Evolutionary conservation across 352 stramenopile species (phyloP).

Genomic region (Phytophthora pisi): DNA sequence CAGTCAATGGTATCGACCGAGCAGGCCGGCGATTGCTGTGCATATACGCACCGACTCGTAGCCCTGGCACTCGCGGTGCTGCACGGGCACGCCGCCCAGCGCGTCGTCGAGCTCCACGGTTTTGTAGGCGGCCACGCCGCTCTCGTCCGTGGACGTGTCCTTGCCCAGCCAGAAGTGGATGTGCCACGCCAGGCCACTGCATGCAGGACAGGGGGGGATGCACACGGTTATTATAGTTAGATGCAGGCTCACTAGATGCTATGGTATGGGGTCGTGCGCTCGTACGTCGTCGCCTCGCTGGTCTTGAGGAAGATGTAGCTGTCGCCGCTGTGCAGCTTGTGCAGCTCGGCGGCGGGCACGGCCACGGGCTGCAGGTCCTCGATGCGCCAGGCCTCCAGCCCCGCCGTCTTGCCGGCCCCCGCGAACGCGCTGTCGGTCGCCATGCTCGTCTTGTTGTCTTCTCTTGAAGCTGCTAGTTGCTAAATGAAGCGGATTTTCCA

Average conservation of each 20-base stretch:
- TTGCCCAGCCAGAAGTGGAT: slow-evolving; percentile 97
- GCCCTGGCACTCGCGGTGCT: slow-evolving; percentile 91
- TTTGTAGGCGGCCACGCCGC: slow-evolving; percentile 96
- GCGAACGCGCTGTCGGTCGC: slow-evolving; percentile 66
- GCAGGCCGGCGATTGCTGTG: neutral
- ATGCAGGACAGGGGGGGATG: neutral
- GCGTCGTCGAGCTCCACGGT: slow-evolving; percentile 96
- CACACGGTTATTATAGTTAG: neutral
- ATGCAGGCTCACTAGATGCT: neutral
- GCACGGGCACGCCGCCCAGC: slow-evolving; percentile 89
- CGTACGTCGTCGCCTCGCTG: slow-evolving; percentile 52
- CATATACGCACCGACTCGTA: slow-evolving; percentile 62
- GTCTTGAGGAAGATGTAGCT: slow-evolving; percentile 97
- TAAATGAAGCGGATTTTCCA: slow-evolving; percentile 34
- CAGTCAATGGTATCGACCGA: neutral
- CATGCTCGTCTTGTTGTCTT: slow-evolving; percentile 44
- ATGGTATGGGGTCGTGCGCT: slow-evolving; percentile 5
- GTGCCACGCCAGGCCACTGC: slow-evolving; percentile 80
- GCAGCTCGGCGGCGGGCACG: slow-evolving; percentile 58
- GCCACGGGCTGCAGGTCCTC: slow-evolving; percentile 80
- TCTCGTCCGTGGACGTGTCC: slow-evolving; percentile 92
- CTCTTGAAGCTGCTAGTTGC: slow-evolving; percentile 32
- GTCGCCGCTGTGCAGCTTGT: slow-evolving; percentile 95
- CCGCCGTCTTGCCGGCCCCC: slow-evolving; percentile 60
- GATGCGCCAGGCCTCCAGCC: slow-evolving; percentile 86